Conservation (phyloP, 176 grass and related monocot species). For the Aegilops speltoides region DNA sequence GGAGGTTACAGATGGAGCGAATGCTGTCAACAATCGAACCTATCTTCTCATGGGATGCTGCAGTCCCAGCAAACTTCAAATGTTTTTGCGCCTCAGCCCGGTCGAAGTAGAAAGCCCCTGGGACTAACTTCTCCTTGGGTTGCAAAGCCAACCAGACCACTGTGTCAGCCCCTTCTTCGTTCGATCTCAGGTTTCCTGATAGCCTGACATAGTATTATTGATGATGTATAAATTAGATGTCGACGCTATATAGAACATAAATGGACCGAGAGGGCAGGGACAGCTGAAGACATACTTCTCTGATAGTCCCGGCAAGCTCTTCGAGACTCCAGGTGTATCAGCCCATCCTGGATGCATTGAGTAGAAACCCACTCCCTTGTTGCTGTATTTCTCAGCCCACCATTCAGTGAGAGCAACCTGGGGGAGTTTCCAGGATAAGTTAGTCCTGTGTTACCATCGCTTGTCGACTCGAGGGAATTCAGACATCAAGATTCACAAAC, state of each 20-base stretch:
- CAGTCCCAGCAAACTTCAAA: slow-evolving; percentile 68
- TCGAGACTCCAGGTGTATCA: slow-evolving; percentile 72
- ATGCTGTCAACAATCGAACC: slow-evolving; percentile 51
- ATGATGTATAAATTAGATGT: neutral
- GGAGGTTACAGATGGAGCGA: slow-evolving; percentile 39
- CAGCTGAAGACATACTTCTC: slow-evolving; percentile 50
- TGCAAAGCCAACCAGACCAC: slow-evolving; percentile 82
- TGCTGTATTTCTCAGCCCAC: slow-evolving; percentile 61
- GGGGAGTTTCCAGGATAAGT: slow-evolving; percentile 17
- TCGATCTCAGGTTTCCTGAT: slow-evolving; percentile 76
- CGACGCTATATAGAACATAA: neutral
- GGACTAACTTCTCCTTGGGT: slow-evolving; percentile 63
- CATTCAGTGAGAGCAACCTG: slow-evolving; percentile 87
- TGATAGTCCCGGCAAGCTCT: slow-evolving; percentile 72
- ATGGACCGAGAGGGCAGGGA: neutral
- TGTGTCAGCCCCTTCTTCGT: slow-evolving; percentile 68
- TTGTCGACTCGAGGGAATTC: neutral
- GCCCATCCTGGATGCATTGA: slow-evolving; percentile 96
- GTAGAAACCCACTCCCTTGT: slow-evolving; percentile 76
- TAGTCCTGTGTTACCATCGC: neutral
- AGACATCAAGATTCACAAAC: slow-evolving; percentile 37
- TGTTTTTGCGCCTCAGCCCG: slow-evolving; percentile 78
- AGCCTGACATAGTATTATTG: slow-evolving; percentile 38
- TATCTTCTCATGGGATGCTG: slow-evolving; percentile 55
- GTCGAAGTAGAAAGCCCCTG: slow-evolving; percentile 91